These are phyloP conservation scores for Chaetomium sp. DNA, from an alignment of 2,329 filamentous ascomycete genomes.

Conservation along the genomic window DNA sequence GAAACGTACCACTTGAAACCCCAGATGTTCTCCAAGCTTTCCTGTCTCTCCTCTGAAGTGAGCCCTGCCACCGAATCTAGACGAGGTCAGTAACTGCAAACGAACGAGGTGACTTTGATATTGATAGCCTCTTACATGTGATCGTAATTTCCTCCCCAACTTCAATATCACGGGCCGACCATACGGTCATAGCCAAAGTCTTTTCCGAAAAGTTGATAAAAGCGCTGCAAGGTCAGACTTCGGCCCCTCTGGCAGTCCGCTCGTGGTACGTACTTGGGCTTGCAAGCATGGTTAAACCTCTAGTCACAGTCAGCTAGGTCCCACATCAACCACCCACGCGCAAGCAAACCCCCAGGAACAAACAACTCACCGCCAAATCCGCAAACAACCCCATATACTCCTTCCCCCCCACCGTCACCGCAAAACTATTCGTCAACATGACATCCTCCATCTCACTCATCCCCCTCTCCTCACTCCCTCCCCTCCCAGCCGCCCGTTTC, in stretches of 20 bases:
- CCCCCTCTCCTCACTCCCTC: background rate
- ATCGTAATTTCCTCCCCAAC: slow-evolving; percentile 34
- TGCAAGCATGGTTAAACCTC: slow-evolving; percentile 39
- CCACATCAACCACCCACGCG: background rate
- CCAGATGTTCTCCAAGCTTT: slow-evolving; percentile 28
- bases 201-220: slow-evolving; percentile 32
- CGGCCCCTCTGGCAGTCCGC: no score
- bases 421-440: slow-evolving; percentile 43
- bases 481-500: slow-evolving; percentile 19
- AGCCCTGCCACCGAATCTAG: slow-evolving; percentile 26
- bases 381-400: slow-evolving; percentile 34
- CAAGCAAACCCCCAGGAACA: slow-evolving; percentile 2
- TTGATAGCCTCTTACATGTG: slow-evolving; percentile 23
- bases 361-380: slow-evolving; percentile 31
- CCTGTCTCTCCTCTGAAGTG: slow-evolving; percentile 24
- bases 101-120: background rate
- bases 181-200: slow-evolving; percentile 32
- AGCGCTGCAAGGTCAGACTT: slow-evolving; percentile 20
- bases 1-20: slow-evolving; percentile 30
- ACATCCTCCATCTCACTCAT: slow-evolving; percentile 41
- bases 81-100: background rate
- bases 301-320: slow-evolving; percentile 13
- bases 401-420: slow-evolving; percentile 33
- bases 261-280: slow-evolving; percentile 30
- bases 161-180: slow-evolving; percentile 31